Percentiles rank a stretch among this genome's conserved stretches.
phyloP scores from a whole-genome alignment of 2,329 filamentous ascomycete genomes.

The Claviceps purpurea region DNA sequence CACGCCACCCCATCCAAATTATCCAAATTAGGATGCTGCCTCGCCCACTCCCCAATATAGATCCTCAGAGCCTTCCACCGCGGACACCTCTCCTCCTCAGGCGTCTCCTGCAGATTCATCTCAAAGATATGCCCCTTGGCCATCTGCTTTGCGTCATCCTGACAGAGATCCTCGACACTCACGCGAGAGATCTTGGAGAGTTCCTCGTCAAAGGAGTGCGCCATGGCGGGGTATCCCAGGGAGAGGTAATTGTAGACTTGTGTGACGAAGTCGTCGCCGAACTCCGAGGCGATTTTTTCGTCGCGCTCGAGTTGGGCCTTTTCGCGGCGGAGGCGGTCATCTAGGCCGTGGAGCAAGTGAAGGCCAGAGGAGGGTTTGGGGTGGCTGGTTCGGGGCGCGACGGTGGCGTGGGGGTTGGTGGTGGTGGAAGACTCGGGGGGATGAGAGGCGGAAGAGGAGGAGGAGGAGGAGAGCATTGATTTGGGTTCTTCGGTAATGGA shows the following conservation, averaged over 20 bases:
- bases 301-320: constrained; percentile 36
- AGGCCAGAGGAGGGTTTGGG: constrained; percentile 23
- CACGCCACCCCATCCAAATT: constrained; percentile 46
- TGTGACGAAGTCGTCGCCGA: constrained; percentile 73
- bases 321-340: constrained; percentile 36
- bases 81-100: constrained; percentile 41
- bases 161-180: constrained; percentile 51
- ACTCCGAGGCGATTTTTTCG: constrained; percentile 50
- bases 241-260: constrained; percentile 97
- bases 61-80: constrained; percentile 73
- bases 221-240: constrained; percentile 78
- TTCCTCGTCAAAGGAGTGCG: constrained; percentile 72
- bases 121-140: constrained; percentile 62
- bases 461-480: constrained; percentile 14
- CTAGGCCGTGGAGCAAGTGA: constrained; percentile 37
- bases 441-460: constrained; percentile 12
- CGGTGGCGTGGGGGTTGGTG: constrained; percentile 10
- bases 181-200: constrained; percentile 69
- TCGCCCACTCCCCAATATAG: constrained; percentile 83
- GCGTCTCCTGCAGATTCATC: constrained; percentile 30
- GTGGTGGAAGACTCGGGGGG: constrained; percentile 3
- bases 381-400: constrained; percentile 15
- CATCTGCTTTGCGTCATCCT: constrained; percentile 49
- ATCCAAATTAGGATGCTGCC: constrained; percentile 67
- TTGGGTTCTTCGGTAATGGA: constrained; percentile 28